Evolutionary conservation across 1,284 basidiomycete species (phyloP), one percentile per base, ranked within the genome.

Genomic region (Ganoderma multipileum): DNA sequence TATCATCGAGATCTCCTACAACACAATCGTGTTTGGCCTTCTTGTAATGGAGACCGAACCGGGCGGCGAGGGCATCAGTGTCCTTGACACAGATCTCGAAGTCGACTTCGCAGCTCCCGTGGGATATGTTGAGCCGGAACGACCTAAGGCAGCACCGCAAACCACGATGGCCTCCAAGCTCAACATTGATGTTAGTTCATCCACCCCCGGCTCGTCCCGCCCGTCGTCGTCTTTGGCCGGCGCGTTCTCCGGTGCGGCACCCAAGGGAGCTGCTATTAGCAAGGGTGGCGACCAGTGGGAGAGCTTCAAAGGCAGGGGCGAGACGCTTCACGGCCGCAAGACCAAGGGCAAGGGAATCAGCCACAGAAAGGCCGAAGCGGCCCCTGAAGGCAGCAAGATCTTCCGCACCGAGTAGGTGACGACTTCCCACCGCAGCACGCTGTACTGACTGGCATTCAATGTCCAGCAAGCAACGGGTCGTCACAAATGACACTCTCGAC

Each of bases 111-210:
- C 92, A 20, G 79, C 92, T 1, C 91, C 91, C 14, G 86, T 92
- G 23, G 91, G 91, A 42, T 93, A 92, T 74, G 94, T 97, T 28
- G 98, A 99, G 79, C 98, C 97, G 0, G 91, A 95, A 72, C 89
- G 93, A 52, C 92, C 93, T 7, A 94, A 94, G 65, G 87, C 93
- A 2, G 88, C 90, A 1, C 91, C 96, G 1, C 91, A 92, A 11
- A 81, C 94, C 11, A 99, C 97, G 1, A 99, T 99, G 97, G 97
- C 97, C 0, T 94, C 94, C 64, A 99, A 98, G 82, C 88, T 99
- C 66, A 96, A 96, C 79, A 99, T 99, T 71, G 96, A 99, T 77
- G 82, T 96, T 30, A 90, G 91, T 72, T 91, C 90, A 1, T 91
- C 92, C 12, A 94, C 93, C 18, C 92, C 90, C 3, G 92, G 92